A percentile compares a stretch with the other conserved stretches of the same genome.
Conservation (phyloP, 2,329 filamentous ascomycete species). For the Magnaporthiopsis rhizophila region DNA sequence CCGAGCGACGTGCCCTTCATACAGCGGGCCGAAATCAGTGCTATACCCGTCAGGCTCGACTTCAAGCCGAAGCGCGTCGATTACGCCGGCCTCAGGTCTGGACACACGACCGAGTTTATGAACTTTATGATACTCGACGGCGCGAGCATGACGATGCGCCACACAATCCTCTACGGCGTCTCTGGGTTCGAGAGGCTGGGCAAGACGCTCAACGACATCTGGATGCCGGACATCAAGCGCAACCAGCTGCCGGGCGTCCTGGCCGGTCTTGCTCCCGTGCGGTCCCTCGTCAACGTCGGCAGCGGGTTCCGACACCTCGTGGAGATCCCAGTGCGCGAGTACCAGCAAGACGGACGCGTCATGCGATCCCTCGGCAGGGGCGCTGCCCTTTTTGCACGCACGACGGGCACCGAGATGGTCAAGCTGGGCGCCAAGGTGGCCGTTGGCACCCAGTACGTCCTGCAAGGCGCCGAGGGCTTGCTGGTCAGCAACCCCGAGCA, state of each 20-base stretch:
- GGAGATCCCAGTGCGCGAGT: slow-evolving; percentile 84
- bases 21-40: slow-evolving; percentile 79
- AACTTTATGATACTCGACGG: slow-evolving; percentile 93
- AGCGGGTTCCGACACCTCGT: slow-evolving; percentile 80
- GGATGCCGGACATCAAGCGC: slow-evolving; percentile 85
- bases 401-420: slow-evolving; percentile 88
- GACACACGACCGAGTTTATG: slow-evolving; percentile 96
- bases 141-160: slow-evolving; percentile 75
- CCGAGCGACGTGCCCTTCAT: slow-evolving; percentile 75
- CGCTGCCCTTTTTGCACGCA: slow-evolving; percentile 80
- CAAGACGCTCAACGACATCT: slow-evolving; percentile 86
- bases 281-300: slow-evolving; percentile 84
- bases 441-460: slow-evolving; percentile 86
- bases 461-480: slow-evolving; percentile 81
- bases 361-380: slow-evolving; percentile 90
- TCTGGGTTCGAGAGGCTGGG: slow-evolving; percentile 86
- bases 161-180: slow-evolving; percentile 88
- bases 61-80: slow-evolving; percentile 99
- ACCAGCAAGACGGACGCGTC: slow-evolving; percentile 86
- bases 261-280: slow-evolving; percentile 81
- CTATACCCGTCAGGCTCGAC: slow-evolving; percentile 75
- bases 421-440: slow-evolving; percentile 91
- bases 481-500: slow-evolving; percentile 39
- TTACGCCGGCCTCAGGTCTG: slow-evolving; percentile 84
- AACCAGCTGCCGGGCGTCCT: slow-evolving; percentile 87